Percentiles rank a stretch among this genome's conserved stretches.
Evolutionary conservation across 495 filamentous ascomycete genomes (phyloP).

Genomic region (Neurospora sp.): DNA sequence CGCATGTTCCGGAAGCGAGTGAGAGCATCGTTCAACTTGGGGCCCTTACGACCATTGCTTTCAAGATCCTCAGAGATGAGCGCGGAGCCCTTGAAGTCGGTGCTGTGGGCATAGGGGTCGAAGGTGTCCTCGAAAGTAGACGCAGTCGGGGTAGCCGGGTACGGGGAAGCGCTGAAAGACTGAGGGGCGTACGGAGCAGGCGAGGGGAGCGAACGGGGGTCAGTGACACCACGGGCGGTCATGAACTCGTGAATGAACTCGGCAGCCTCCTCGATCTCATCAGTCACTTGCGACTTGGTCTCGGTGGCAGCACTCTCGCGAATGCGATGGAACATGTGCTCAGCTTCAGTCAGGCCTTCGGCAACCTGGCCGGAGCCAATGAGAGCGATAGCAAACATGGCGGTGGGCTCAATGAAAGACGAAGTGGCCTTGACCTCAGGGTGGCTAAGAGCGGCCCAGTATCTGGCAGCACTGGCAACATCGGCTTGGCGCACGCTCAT

Average conservation of each 20-base stretch:
- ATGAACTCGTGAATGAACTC: conserved; percentile 76
- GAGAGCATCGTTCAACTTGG: conserved; percentile 71
- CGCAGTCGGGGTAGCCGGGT: conserved; percentile 27
- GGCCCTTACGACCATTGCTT: conserved; percentile 54
- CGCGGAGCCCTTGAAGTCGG: conserved; percentile 84
- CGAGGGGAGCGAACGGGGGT: conserved; percentile 33
- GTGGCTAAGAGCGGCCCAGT: conserved; percentile 62
- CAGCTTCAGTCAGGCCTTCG: conserved; percentile 63
- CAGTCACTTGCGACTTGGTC: conserved; percentile 43
- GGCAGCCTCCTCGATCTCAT: conserved; percentile 79
- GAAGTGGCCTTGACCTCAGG: conserved; percentile 46
- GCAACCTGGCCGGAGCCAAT: conserved; percentile 70
- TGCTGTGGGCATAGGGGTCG: conserved; percentile 81
- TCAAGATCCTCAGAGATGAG: conserved; percentile 84
- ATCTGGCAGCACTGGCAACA: conserved; percentile 59
- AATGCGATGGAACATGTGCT: conserved; percentile 74
- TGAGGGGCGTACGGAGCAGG: conserved; percentile 17
- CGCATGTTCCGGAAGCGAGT: conserved; percentile 84
- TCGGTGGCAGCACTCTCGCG: conserved; percentile 40
- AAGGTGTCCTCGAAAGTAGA: conserved; percentile 59
- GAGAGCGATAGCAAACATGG: conserved; percentile 77
- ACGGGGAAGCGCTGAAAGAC: conserved; percentile 25
- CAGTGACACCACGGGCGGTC: conserved; percentile 39
- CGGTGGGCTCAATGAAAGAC: conserved; percentile 71
- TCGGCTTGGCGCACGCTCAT: conserved; percentile 73